Evolutionary conservation across 2,329 filamentous ascomycete species (phyloP), one percentile per base, ranked within the genome.

Genomic region (Saccharata proteae): DNA sequence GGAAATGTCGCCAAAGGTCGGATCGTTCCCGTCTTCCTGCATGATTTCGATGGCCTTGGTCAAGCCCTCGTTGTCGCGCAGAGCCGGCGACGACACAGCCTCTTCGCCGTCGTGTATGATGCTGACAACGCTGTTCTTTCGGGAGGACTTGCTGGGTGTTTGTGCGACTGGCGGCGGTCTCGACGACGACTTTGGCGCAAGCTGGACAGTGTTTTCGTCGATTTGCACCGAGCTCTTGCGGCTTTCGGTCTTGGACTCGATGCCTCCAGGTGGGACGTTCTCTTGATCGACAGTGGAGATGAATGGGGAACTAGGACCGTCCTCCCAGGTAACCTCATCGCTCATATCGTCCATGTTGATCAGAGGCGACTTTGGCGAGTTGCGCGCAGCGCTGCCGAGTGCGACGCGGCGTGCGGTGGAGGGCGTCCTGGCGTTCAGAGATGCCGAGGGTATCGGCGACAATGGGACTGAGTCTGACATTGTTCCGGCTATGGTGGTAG

Each of bases 241-340:
- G n/a, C 14, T 34, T 30, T 9, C 29, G 16, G 14, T 35, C 34
- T 4, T 19, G 28, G 30, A 34, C 14, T 15, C 16, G 12, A 20
- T 23, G 30, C 20, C 9, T 32, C 13, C 7, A 7, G 32, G 36
- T 11, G 32, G 45, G 32, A 54, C 40, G 22, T 56, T 57, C 32
- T 58, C 55, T 31, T 56, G 52, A 12, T 58, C 57, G 30, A 65
- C 44, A 32, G 64, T 54, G 24, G 55, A 49, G n/a, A 62, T 44
- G 43, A 66, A 67, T 10, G 64, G 64, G 21, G 63, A 67, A 34
- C 61, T 65, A 15, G 53, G 55, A 7, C 7, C 19, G 12, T 61
- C 52, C 39, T 61, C 49, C 45, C 49, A 58, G 26, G 47, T 47
- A 28, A 52, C 55, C 26, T 55, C 51, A 17, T 50, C 44, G 17